Evolutionary conservation across 345 rosid genomes (phyloP), one percentile per base, ranked within the genome.

Genomic region (Brassica cretica): DNA sequence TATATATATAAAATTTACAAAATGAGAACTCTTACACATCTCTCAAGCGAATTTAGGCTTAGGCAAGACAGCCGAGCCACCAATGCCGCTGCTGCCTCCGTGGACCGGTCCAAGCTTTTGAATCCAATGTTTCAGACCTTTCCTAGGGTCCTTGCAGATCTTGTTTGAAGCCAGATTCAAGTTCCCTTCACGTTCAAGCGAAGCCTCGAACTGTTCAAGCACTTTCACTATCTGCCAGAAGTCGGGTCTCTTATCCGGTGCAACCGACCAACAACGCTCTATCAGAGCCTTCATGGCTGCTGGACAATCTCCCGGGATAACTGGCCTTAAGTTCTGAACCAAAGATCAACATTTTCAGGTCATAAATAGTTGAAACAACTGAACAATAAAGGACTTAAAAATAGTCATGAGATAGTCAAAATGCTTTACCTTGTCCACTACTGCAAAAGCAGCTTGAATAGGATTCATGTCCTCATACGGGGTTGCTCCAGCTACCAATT

Each of bases 381-480:
- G 39, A 71, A 63, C 68, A 49, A 11, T 0, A 24, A 24, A n/a
- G 27, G 35, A 30, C 33, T 15, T 53, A 5, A 16, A 53, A 6
- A 46, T 12, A 37, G 35, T 21, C 68, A 62, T 2, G 21, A 30
- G 7, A 64, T 5, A 16, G 37, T 3, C 35, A 53, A 32, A 25
- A 18, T 24, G 12, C 16, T 39, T 12, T 83, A 89, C 99, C 98
- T 96, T 96, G 78, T 96, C 88, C 32, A 91, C 98, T 7, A 96
- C 99, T 1, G 99, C 99, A 79, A 91, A 96, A 76, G 99, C 99
- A 85, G 98, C 99, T 87, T 96, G 99, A 79, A 96, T 88, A 70
- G 99, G 99, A 86, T 82, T 96, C 99, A 93, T 90, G 73, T 96
- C 97, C 64, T 96, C 99, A 6, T 91, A 96, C 0, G 99, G 99